Conservation (phyloP, 768 basidiomycete species). For the Mycena filopes region DNA sequence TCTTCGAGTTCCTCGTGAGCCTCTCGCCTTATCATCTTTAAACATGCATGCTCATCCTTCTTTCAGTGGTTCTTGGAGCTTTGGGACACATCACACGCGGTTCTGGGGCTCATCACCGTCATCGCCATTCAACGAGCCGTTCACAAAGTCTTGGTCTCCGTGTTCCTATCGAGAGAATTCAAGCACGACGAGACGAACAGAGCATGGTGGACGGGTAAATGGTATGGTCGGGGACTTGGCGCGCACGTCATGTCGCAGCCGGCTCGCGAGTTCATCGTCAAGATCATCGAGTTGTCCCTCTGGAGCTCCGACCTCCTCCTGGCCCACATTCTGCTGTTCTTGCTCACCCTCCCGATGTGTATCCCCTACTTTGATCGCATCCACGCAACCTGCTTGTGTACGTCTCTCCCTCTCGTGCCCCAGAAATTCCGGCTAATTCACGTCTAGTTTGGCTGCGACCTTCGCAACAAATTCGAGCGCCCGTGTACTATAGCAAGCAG, state of each 20-base stretch:
- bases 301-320: conserved; percentile 96
- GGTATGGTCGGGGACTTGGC: conserved; percentile 96
- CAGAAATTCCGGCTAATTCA: too few relatives aligned
- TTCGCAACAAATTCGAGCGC: conserved; percentile 93
- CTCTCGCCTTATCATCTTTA: conserved; percentile 8
- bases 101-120: conserved; percentile 91
- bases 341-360: conserved; percentile 88
- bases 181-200: conserved; percentile 99
- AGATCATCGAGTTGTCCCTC: conserved; percentile 94
- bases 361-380: conserved; percentile 92
- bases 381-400: conserved; percentile 92
- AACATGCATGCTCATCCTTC: conserved; percentile 33
- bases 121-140: conserved; percentile 92
- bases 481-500: conserved; percentile 90
- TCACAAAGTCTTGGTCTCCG: conserved; percentile 93
- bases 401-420: conserved; percentile 48
- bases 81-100: conserved; percentile 93
- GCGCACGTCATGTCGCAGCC: conserved; percentile 96
- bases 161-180: conserved; percentile 96
- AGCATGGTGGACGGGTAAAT: conserved; percentile 98
- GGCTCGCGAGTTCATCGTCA: conserved; percentile 96
- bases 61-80: conserved; percentile 91
- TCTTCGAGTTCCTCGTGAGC: conserved; percentile 96
- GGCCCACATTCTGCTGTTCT: conserved; percentile 88
- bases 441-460: conserved; percentile 90